Base-by-base conservation (phyloP, 768 basidiomycete genomes). In the Russula vinacea region DNA sequence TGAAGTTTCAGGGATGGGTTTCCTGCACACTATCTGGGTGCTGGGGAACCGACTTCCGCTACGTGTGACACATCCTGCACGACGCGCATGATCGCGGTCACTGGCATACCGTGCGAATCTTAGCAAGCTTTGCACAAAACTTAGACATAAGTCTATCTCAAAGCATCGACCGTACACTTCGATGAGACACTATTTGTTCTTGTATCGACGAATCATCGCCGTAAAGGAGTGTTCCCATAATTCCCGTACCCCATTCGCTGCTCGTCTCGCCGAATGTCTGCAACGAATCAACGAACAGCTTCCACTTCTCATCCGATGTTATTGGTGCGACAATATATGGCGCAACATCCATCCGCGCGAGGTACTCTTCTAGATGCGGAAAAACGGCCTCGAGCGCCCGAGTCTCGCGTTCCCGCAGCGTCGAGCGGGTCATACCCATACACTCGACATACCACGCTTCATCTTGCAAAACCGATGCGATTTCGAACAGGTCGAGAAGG, bases 371-470 rank as follows among this genome's bases (percentile, higher is more conserved):
- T 8, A 72, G 54, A 39, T 54, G 58, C 1, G 68, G 68, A 14
- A 74, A 66, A 32, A 71, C 70, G 11, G 64, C 66, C 42, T 71
- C 70, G 42, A 68, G 29, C 47, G 73, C 71, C 22, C 56, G 53
- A 0, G 60, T 65, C 64, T 71, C 72, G 60, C 70, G 60, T 47
- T 69, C 64, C 16, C 60, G 77, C 68, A 86, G 83, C 11, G 73
- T 73, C 59, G 77, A 73, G n/a, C 84, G 78, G 17, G 77, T 74
- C 51, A 86, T 68, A 4, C 79, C 78, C 22, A 74, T 79, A 65
- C 80, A 73, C 71, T 86, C 85, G 29, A 79, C 77, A 69, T 84
- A 85, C 84, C 84, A 86, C 8, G 83, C 81, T 45, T 81, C 74
- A 66, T 86, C 84, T 65, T 78, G 78, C 61, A 80, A 76, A 58